Base-by-base conservation (phyloP, 139 green algal genomes). In the Nannochloris sp. region DNA sequence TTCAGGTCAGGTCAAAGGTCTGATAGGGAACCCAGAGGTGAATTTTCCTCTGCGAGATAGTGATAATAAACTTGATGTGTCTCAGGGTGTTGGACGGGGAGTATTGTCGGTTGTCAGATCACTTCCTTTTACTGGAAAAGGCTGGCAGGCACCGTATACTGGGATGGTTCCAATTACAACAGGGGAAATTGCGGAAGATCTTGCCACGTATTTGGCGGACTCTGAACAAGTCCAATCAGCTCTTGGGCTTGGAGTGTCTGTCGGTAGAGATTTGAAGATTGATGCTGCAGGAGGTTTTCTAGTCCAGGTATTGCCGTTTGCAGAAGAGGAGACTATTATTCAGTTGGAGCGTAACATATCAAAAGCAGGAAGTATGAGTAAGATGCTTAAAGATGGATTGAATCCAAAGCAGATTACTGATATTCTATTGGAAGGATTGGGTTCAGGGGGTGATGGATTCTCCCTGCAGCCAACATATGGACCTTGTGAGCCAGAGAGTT, bases 241-340 rank as follows among this genome's bases (percentile, higher is more conserved):
- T 1, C 64, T 96, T n/a, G 88, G 63, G 0, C 73, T 95, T 56
- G 90, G 89, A 1, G 89, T 96, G 25, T 78, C 70, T 9, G 78
- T 97, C 33, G 71, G 82, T 64, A 70, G 77, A 11, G 81, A 92
- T 37, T 71, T 70, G 40, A 43, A 56, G 2, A 69, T 91, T 10
- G 67, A 73, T 28, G 70, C 82, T 43, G 88, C 88, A 8, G 88
- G 88, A n/a, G 88, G 88, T 44, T 95, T 85, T 70, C 66, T 96
- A 16, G 72, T 97, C 25, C 82, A 93, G 71, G 76, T 95, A 46
- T 71, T 95, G 59, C 89, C 89, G 0, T 93, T 94, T 73, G 90
- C 83, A 33, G 83, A 79, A 12, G 89, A 96, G 55, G 87, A 93
- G 51, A 96, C 89, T 0, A 51, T 96, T 14, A 25, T 53, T 3